Percentiles rank a stretch among this genome's conserved stretches.
Evolutionary conservation across 305 asterid genomes (phyloP).

Genomic region (Fraxinus albicans): DNA sequence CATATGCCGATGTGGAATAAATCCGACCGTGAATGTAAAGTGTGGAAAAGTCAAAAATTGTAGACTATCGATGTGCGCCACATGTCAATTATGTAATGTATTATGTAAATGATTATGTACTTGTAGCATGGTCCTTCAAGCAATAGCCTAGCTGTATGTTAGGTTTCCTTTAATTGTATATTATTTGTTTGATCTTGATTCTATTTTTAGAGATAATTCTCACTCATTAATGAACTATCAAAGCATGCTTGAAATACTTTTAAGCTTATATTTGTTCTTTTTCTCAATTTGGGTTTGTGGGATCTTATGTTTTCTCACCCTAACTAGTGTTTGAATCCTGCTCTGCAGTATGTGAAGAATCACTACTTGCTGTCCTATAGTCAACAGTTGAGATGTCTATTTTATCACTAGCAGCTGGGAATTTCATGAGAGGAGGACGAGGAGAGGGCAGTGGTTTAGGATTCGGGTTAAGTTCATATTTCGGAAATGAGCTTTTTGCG

Average conservation of each 20-base stretch:
- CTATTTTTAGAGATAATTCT: background rate
- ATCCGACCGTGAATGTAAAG: too few species aligned
- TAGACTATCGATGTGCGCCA: too few species aligned
- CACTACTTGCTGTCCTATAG: constrained; percentile 11
- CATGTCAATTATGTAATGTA: too few species aligned
- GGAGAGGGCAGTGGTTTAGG: constrained; percentile 27
- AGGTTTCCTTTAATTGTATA: background rate
- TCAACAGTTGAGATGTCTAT: constrained; percentile 37
- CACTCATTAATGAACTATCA: background rate
- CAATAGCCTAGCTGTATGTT: background rate
- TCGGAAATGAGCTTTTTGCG: constrained; percentile 30
- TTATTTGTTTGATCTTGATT: background rate
- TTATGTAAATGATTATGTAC: too few species aligned
- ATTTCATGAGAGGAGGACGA: constrained; percentile 38
- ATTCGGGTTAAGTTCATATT: constrained; percentile 9
- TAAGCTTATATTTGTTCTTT: background rate
- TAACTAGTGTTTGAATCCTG: background rate
- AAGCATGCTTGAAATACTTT: background rate
- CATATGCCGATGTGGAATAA: too few species aligned
- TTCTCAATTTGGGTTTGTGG: background rate
- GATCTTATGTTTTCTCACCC: background rate
- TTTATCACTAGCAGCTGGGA: constrained; percentile 42
- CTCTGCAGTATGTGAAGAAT: constrained; percentile 27
- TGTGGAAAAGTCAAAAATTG: too few species aligned
- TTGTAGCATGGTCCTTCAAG: background rate